These are phyloP conservation scores for Verticillium alfalfae DNA, from an alignment of 2,329 filamentous ascomycete genomes.

Conservation along the genomic window DNA sequence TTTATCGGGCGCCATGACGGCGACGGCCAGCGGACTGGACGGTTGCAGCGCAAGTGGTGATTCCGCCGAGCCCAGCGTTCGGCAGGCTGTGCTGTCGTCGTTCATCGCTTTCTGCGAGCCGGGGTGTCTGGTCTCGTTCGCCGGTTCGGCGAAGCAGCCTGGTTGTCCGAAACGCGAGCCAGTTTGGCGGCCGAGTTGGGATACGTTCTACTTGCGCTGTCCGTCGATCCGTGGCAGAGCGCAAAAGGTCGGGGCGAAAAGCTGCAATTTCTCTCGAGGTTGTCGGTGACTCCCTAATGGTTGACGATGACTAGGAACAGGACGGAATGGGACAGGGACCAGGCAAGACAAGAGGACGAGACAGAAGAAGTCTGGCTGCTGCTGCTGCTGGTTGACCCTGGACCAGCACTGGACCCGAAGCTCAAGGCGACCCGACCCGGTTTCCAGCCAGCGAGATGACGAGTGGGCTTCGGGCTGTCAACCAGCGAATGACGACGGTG, in stretches of 20 bases:
- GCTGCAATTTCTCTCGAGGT: no score
- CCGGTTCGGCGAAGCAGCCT: not conserved
- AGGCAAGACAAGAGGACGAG: not conserved
- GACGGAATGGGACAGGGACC: not conserved
- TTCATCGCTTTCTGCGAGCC: not conserved
- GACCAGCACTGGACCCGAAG: not conserved
- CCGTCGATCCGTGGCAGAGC: not conserved
- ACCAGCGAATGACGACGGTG: not conserved
- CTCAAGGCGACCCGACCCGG: not conserved
- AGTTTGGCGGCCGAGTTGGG: not conserved
- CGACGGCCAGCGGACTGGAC: conserved; percentile 28
- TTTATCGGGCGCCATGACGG: conserved; percentile 14
- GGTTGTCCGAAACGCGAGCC: not conserved
- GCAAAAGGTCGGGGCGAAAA: not conserved
- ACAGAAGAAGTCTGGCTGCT: not conserved
- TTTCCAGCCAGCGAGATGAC: not conserved
- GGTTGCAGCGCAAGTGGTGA: conserved; percentile 6
- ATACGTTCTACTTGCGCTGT: no score
- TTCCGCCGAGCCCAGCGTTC: not conserved
- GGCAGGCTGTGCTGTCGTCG: not conserved
- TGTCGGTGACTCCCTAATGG: not conserved
- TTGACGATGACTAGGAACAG: not conserved
- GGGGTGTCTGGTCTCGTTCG: not conserved
- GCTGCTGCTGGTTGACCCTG: not conserved
- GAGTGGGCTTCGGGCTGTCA: not conserved